Conservation (phyloP, 2,329 filamentous ascomycete species). For the Eurotiales sp. region DNA sequence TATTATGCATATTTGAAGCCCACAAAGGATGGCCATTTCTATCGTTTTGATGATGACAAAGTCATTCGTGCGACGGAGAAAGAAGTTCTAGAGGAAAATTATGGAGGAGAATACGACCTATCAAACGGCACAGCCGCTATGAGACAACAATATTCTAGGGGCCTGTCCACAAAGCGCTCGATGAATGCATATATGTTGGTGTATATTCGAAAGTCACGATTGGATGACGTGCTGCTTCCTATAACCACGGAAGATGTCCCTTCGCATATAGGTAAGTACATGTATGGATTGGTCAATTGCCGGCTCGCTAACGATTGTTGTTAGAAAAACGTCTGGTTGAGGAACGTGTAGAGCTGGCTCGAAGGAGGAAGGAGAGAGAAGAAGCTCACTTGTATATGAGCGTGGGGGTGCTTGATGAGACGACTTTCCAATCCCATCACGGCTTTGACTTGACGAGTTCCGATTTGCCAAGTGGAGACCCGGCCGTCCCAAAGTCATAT, state of each 20-base stretch:
- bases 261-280: slow-evolving; percentile 65
- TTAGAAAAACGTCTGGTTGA: slow-evolving; percentile 73
- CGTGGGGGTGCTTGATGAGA: slow-evolving; percentile 74
- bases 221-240: slow-evolving; percentile 77
- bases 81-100: slow-evolving; percentile 95
- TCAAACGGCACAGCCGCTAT: slow-evolving; percentile 55
- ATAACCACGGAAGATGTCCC: slow-evolving; percentile 78
- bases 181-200: slow-evolving; percentile 99
- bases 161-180: slow-evolving; percentile 62
- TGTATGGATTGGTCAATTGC: background rate
- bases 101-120: slow-evolving; percentile 75
- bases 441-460: slow-evolving; percentile 77
- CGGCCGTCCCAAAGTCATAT: slow-evolving; percentile 68
- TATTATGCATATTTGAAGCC: slow-evolving; percentile 98
- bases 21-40: slow-evolving; percentile 87
- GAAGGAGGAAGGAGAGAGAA: slow-evolving; percentile 79
- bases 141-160: slow-evolving; percentile 62
- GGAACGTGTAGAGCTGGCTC: slow-evolving; percentile 72
- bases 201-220: slow-evolving; percentile 81
- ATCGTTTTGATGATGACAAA: slow-evolving; percentile 94
- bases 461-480: slow-evolving; percentile 59
- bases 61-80: slow-evolving; percentile 90
- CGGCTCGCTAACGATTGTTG: slow-evolving; percentile 20
- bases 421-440: slow-evolving; percentile 75
- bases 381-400: slow-evolving; percentile 92